phyloP scores from a whole-genome alignment of 148 eudicot species.

The Silene uniflora region DNA sequence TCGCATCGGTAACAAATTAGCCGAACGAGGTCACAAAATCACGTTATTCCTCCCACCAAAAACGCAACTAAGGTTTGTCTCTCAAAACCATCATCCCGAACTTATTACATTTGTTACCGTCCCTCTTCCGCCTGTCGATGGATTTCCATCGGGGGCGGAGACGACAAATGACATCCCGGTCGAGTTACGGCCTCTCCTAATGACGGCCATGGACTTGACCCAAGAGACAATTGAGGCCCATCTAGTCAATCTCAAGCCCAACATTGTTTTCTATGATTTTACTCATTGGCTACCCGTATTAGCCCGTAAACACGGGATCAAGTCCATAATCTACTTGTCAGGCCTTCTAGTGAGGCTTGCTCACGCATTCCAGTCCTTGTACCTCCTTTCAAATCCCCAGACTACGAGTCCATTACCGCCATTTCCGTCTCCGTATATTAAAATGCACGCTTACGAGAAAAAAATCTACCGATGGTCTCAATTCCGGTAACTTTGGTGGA shows the following conservation, averaged over 20 bases:
- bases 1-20: slow-evolving; percentile 30
- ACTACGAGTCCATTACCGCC: not conserved
- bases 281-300: slow-evolving; percentile 33
- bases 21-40: slow-evolving; percentile 31
- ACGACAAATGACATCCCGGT: slow-evolving; percentile 34
- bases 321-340: slow-evolving; percentile 17
- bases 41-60: slow-evolving; percentile 31
- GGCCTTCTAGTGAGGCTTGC: slow-evolving; percentile 6
- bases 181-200: slow-evolving; percentile 16
- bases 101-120: slow-evolving; percentile 33
- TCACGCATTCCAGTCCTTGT: not conserved
- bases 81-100: slow-evolving; percentile 30
- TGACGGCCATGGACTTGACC: slow-evolving; percentile 37
- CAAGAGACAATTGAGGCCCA: slow-evolving; percentile 19
- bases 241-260: slow-evolving; percentile 23
- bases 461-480: not conserved
- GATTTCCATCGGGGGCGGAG: slow-evolving; percentile 35
- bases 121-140: slow-evolving; percentile 33
- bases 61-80: slow-evolving; percentile 19
- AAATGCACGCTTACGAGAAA: not conserved
- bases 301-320: slow-evolving; percentile 20
- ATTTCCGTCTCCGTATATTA: not conserved
- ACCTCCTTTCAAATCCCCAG: not conserved
- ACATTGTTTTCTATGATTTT: slow-evolving; percentile 32
- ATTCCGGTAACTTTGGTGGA: not conserved